Evolutionary conservation across 2,329 filamentous ascomycete species (phyloP), one percentile per base, ranked within the genome.

Genomic region (Albophoma yamanashiensis): DNA sequence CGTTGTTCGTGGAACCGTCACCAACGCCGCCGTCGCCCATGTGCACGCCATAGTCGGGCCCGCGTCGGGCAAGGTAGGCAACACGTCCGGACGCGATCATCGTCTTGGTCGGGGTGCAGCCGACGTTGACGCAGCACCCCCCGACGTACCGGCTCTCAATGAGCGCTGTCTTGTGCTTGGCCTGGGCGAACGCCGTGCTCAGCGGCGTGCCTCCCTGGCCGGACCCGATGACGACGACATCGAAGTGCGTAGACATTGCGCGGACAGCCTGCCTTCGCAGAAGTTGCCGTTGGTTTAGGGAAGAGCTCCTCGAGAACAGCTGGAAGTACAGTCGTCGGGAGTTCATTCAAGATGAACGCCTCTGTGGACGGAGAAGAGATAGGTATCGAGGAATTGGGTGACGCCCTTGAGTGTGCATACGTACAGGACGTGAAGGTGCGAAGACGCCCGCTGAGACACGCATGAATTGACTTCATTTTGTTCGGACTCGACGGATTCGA

Each of bases 71-170:
- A 12, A 81, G 62, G 64, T 82, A 77, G 2, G 80, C 80, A 3
- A 76, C 74, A 4, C 79, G 71, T 1, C 79, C 81, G 25, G 77
- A 80, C 3, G 81, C 76, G 56, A 84, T 78, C 75, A 84, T 78
- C 11, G 81, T 83, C 67, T 83, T 84, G 25, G 81, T 83, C 0
- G 81, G 81, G 14, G 81, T 83, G 64, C 81, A 83, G 5, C 81
- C 81, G 62, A 79, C 79, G 60, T 83, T 82, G 59, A 83, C 70
- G 63, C 80, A 83, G 60, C 77, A 80, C 14, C 80, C 81, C n/a
- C 78, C 80, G 2, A 83, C 70, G 58, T 79, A 74, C 0, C 71
- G 62, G n/a, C 74, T 69, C 64, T 83, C 81, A 58, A 82, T 70
- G 34, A 83, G 68, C 7, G 75, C 75, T 0, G 77, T 78, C 57